A percentile compares a stretch with the other conserved stretches of the same genome.
Evolutionary conservation across 495 filamentous ascomycete species (phyloP).

Genomic region (Terfezia claveryi): DNA sequence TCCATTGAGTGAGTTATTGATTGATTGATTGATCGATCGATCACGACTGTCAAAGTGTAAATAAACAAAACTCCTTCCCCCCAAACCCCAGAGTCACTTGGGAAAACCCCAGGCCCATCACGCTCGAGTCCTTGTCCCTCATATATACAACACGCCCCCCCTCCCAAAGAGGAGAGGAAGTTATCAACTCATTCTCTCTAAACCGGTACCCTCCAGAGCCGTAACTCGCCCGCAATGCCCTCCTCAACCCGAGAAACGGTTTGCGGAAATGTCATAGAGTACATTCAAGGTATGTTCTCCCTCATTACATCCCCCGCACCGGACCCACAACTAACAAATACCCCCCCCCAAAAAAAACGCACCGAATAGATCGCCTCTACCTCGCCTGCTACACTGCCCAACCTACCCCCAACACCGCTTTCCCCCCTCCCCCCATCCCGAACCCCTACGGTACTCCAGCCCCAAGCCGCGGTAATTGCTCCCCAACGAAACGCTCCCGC

Average conservation of each 20-base stretch:
- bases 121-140: background rate
- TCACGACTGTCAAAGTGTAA: no score
- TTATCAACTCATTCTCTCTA: background rate
- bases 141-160: background rate
- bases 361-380: conserved; percentile 65
- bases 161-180: background rate
- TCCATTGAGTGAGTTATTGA: no score
- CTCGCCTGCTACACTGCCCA: conserved; percentile 74
- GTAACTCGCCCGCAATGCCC: conserved; percentile 8
- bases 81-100: background rate
- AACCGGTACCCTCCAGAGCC: background rate
- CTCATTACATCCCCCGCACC: background rate
- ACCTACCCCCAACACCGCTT: conserved; percentile 57
- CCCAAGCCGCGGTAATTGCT: conserved; percentile 33
- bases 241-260: conserved; percentile 7
- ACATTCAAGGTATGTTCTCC: conserved; percentile 40
- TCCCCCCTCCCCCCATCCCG: conserved; percentile 52
- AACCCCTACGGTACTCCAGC: conserved; percentile 41
- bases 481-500: conserved; percentile 56
- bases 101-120: background rate
- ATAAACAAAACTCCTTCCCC: no score
- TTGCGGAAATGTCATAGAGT: conserved; percentile 55
- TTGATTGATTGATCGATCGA: no score
- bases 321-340: background rate
- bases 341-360: conserved; percentile 5